These are phyloP conservation scores for Podospora didyma DNA, from an alignment of 495 filamentous ascomycete species.

Conservation along the genomic window DNA sequence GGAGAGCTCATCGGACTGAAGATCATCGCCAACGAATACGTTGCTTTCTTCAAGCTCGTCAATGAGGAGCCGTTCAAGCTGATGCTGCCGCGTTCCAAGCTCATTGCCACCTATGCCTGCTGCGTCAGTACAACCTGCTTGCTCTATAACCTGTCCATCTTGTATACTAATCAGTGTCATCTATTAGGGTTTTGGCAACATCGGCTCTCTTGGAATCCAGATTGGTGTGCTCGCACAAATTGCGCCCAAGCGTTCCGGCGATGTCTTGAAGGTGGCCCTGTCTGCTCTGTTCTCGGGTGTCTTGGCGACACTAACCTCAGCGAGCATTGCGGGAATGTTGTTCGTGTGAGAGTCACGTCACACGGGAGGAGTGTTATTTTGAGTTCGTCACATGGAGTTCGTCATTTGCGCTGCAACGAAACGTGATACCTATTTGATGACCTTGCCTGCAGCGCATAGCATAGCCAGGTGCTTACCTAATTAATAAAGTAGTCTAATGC, in stretches of 20 bases:
- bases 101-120: slow-evolving; percentile 89
- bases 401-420: too few relatives aligned
- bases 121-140: slow-evolving; percentile 54
- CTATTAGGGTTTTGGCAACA: slow-evolving; percentile 77
- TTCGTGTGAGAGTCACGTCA: too few relatives aligned
- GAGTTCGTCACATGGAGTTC: too few relatives aligned
- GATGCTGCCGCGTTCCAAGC: slow-evolving; percentile 63
- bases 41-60: slow-evolving; percentile 55
- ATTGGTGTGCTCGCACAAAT: slow-evolving; percentile 83
- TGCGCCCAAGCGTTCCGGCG: slow-evolving; percentile 64
- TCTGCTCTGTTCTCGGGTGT: slow-evolving; percentile 76
- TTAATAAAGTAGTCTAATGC: too few relatives aligned
- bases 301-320: slow-evolving; percentile 74
- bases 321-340: slow-evolving; percentile 69
- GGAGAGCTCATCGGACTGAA: slow-evolving; percentile 78
- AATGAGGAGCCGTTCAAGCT: slow-evolving; percentile 56
- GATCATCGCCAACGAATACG: slow-evolving; percentile 72
- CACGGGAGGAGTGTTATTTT: too few relatives aligned
- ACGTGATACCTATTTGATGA: too few relatives aligned
- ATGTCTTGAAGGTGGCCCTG: slow-evolving; percentile 71
- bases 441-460: too few relatives aligned
- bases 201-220: slow-evolving; percentile 78
- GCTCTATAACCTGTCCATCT: neutral
- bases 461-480: too few relatives aligned
- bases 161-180: slow-evolving; percentile 59